Evolutionary conservation across 2,329 filamentous ascomycete species (phyloP), one percentile per base, ranked within the genome.

Genomic region (Venturia pyrina): DNA sequence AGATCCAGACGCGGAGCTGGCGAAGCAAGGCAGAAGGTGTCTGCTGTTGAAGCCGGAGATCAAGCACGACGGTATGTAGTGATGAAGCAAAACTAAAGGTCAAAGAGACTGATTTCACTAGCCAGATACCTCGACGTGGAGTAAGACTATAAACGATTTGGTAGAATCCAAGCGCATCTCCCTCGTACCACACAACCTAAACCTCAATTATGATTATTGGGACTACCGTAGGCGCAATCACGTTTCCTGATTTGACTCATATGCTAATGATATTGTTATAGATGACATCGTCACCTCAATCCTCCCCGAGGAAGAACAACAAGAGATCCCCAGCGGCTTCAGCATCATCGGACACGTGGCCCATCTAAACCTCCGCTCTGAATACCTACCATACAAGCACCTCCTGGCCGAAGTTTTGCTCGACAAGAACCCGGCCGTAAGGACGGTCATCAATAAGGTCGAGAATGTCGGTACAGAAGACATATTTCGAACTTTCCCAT

Each of bases 371-470:
- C 86, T 99, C 41, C 87, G 91, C 63, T 87, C 90, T 24, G 84
- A 87, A 69, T 97, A 92, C 73, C 79, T 91, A 13, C 91, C 90
- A 0, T 96, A 96, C 80, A 96, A 95, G 76, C 76, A 89, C 69
- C 75, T 98, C 53, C 93, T 98, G 62, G 95, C 89, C 0, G 82
- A 93, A 72, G 87, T 98, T 2, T 80, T 99, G 24, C 79, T 91
- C 64, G 95, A 98, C 79, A 99, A 99, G 79, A 96, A 96, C 77
- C 83, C 87, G 11, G 80, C 79, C 59, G 85, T 97, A 67, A 83
- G 82, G 67, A 99, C 95, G 0, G 93, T 99, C 70, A 97, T 99
- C 79, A 97, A 97, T 82, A 99, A 99, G 78, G 84, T 89, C 56
- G 89, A 96, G 76, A 88, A 91, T 68, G 93, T 99, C 10, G 95